Base-by-base conservation (phyloP, 352 stramenopile species). In the Globisporangium cylindrosporum region DNA sequence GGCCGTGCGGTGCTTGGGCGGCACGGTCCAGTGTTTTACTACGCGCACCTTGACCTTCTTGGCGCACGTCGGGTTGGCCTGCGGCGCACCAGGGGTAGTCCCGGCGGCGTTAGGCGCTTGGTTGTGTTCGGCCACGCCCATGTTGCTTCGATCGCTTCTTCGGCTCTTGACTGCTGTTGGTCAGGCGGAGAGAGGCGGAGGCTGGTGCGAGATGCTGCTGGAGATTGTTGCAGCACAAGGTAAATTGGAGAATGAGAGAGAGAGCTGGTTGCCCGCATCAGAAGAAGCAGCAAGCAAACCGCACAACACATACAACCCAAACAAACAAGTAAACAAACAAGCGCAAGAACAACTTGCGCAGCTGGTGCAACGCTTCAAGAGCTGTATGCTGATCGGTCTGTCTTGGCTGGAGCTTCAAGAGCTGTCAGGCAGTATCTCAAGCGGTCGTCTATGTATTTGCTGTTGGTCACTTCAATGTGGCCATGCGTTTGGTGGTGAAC, bases 1-100 rank as follows among this genome's bases (percentile, higher is more conserved):
- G 2, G 67, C 18, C 10, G 79, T 76, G 65, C 79, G 75, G 32
- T 72, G 59, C 59, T 80, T 82, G 32, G 65, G 69, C 32, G 72
- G 66, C 22, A 88, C 79, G 20, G 81, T 90, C 79, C 78, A 90
- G 70, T 90, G 76, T 55, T 72, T 60, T 18, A 70, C 64, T 38
- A 86, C 65, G 43, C 64, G 67, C 59, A 56, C 65, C 49, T 76
- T 69, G 36, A 73, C 73, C 9, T 67, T 57, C 36, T 74, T 49
- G n/a, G 76, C 67, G 62, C 76, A 86, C 18, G 60, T 73, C 32
- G 69, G 72, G 55, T 79, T 77, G 10, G 70, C 27, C 46, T 59
- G 54, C 0, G 62, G 67, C 20, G 2, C 41, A 15, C 41, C 15
- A 9, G 41, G 41, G 4, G 15, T 48, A 14, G 72, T 24, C 54